A percentile compares a stretch with the other conserved stretches of the same genome.
phyloP scores from a whole-genome alignment of 768 basidiomycete genomes.

The Hericium coralloides region DNA sequence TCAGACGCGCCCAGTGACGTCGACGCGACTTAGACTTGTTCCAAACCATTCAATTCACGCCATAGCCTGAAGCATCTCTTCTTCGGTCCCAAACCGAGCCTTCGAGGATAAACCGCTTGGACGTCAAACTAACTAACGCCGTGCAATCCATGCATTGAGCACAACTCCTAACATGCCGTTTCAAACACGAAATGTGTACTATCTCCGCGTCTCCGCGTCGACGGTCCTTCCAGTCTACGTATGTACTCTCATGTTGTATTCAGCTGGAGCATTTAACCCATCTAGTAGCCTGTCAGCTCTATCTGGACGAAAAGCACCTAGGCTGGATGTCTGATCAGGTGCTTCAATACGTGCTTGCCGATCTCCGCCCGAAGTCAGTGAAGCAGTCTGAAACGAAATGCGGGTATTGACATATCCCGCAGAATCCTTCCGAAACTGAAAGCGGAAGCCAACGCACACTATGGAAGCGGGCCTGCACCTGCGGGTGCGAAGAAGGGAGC shows the following conservation, averaged over 20 bases:
- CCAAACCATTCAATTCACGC: too few relatives aligned
- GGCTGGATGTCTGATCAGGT: slow-evolving; percentile 86
- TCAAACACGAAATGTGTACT: slow-evolving; percentile 66
- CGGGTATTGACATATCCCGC: background rate
- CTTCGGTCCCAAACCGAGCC: too few relatives aligned
- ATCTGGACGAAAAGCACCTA: slow-evolving; percentile 81
- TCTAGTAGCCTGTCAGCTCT: slow-evolving; percentile 37
- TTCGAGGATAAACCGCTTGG: too few relatives aligned
- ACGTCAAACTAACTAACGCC: too few relatives aligned
- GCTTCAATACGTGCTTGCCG: slow-evolving; percentile 72
- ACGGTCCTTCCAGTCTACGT: slow-evolving; percentile 77
- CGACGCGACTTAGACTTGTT: too few relatives aligned
- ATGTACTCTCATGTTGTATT: background rate
- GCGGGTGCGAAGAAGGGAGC: slow-evolving; percentile 52
- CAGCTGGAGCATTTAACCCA: background rate
- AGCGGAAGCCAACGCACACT: slow-evolving; percentile 41
- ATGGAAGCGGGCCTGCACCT: slow-evolving; percentile 30
- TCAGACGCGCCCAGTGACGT: too few relatives aligned
- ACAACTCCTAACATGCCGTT: slow-evolving; percentile 44
- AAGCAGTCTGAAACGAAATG: background rate
- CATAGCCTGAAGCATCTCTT: too few relatives aligned
- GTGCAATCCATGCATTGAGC: background rate
- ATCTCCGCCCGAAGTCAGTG: slow-evolving; percentile 61
- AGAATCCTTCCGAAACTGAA: slow-evolving; percentile 64
- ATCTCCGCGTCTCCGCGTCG: slow-evolving; percentile 70